Evolutionary conservation across 2,329 filamentous ascomycete genomes (phyloP), one percentile per base, ranked within the genome.

Genomic region (Fonsecaea nubica): DNA sequence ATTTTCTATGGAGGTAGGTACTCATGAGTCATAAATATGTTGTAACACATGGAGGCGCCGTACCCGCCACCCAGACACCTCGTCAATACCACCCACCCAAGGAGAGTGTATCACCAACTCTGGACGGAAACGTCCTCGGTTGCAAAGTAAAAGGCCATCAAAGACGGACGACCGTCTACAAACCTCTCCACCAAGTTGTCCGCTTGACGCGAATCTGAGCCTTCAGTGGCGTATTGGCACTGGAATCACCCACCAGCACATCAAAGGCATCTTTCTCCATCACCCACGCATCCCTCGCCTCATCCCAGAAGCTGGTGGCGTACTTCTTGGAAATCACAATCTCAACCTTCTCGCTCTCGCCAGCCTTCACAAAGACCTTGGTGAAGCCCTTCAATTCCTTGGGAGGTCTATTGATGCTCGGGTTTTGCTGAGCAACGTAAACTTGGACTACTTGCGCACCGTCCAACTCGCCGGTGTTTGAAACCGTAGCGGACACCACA

Each of bases 241-340:
- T 82, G 5, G 79, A 89, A 57, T 84, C 80, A 8, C 83, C 84
- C 2, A 91, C 85, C 62, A 88, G 77, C 15, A 92, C 82, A 64
- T 84, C 84, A 75, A 92, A 92, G 56, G 80, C 80, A 35, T 89
- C 90, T 74, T 83, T 83, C 78, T 91, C 89, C 1, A 84, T 85
- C 21, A 86, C 84, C 89, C 89, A 93, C 72, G 86, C 81, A 63
- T 85, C 81, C 12, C 86, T 80, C 68, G 85, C 83, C 79, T 92
- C 90, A 71, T 92, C 89, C 82, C 88, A 92, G 78, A 89, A 92
- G 62, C 86, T 86, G 0, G 87, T 85, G 0, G 86, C 87, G 62
- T 90, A 88, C 78, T 90, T 91, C 73, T 85, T 85, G 67, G 85
- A 76, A n/a, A 80, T 74, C 3, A 80, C 78, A 7, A 93, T 80